Evolutionary conservation across 176 grass and related monocot genomes (phyloP).

Genomic region (Otatea glauca): DNA sequence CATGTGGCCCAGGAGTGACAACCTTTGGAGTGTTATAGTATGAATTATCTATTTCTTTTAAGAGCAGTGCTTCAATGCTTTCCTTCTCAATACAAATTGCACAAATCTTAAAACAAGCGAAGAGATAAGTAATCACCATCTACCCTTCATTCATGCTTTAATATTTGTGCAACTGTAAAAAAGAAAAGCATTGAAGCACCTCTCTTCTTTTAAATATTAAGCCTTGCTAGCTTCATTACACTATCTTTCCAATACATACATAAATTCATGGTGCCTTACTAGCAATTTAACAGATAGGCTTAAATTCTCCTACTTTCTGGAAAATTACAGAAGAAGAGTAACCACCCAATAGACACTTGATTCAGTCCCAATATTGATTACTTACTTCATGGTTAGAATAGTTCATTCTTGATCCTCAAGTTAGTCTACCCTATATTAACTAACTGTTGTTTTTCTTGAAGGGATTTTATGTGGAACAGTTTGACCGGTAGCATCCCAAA

Average conservation of each 20-base stretch:
- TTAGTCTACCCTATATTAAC: constrained; percentile 29
- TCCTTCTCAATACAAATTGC: too few relatives aligned
- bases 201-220: constrained; percentile 41
- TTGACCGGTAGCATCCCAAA: constrained; percentile 87
- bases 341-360: neutral
- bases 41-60: too few relatives aligned
- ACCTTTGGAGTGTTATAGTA: too few relatives aligned
- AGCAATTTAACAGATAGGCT: constrained; percentile 4
- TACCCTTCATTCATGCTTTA: too few relatives aligned
- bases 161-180: too few relatives aligned
- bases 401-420: constrained; percentile 6
- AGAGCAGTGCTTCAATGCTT: too few relatives aligned
- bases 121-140: too few relatives aligned
- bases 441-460: constrained; percentile 52
- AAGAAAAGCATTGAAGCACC: too few relatives aligned
- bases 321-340: neutral
- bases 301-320: neutral
- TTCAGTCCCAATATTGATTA: neutral
- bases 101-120: too few relatives aligned
- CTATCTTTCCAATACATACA: neutral
- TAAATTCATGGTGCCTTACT: constrained; percentile 12
- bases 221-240: neutral
- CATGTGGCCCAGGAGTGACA: too few relatives aligned
- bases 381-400: constrained; percentile 18
- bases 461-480: constrained; percentile 98